These are phyloP conservation scores for Fragilaria radians DNA, from an alignment of 108 stramenopile genomes.

Conservation along the genomic window DNA sequence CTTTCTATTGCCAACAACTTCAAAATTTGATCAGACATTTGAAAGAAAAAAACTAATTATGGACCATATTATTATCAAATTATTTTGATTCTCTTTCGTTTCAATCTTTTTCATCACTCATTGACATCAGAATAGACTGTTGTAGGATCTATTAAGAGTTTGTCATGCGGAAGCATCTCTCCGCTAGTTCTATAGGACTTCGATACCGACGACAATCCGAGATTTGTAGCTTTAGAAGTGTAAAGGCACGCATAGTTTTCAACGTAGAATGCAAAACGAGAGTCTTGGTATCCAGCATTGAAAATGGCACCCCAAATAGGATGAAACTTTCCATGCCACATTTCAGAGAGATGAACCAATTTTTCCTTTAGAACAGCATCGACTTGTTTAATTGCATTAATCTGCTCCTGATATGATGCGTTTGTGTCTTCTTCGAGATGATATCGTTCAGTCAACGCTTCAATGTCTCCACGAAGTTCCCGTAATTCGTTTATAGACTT, in stretches of 20 bases:
- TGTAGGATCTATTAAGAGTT: slow-evolving; percentile 23
- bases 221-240: slow-evolving; percentile 87
- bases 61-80: too few relatives aligned
- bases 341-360: slow-evolving; percentile 33
- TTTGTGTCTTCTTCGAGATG: slow-evolving; percentile 21
- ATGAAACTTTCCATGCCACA: slow-evolving; percentile 74
- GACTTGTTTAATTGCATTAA: slow-evolving; percentile 59
- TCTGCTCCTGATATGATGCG: slow-evolving; percentile 21
- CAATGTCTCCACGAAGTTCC: slow-evolving; percentile 59
- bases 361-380: slow-evolving; percentile 56
- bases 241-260: slow-evolving; percentile 94
- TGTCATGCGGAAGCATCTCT: slow-evolving; percentile 71
- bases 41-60: too few relatives aligned
- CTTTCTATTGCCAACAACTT: too few relatives aligned
- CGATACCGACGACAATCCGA: slow-evolving; percentile 54
- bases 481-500: slow-evolving; percentile 50
- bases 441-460: slow-evolving; percentile 33
- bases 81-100: too few relatives aligned
- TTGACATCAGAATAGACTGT: slow-evolving; percentile 17
- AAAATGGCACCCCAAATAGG: slow-evolving; percentile 86
- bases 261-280: slow-evolving; percentile 89
- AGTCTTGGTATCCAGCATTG: slow-evolving; percentile 93
- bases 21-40: too few relatives aligned
- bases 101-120: slow-evolving; percentile 20
- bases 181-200: slow-evolving; percentile 64